Evolutionary conservation across 257 asterid species (phyloP), one percentile per base, ranked within the genome.

Genomic region (Nicotiana attenuata): DNA sequence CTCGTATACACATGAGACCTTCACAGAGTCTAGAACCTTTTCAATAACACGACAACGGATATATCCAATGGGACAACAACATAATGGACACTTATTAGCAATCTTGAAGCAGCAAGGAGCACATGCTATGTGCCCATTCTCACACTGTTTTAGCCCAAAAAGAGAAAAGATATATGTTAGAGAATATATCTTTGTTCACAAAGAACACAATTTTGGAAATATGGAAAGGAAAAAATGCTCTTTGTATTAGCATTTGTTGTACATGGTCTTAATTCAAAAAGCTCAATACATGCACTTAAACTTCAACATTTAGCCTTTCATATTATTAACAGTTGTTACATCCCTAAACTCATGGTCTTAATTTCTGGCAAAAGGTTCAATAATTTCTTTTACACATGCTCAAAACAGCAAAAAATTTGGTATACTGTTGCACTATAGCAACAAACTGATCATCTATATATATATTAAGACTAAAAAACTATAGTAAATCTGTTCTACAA

Each of bases 81-180:
- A 94, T 28, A 73, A 88, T 52, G 92, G 88, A 75, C 98, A 94
- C 86, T 81, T 94, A 86, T 90, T 86, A 78, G 65, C 76, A 85
- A 90, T 82, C 82, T 66, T 89, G 80, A 50, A 47, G 87, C 94
- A 89, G 92, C 98, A 94, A 38, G 94, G 71, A 41, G 89, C 80
- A 53, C 98, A 94, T 60, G 97, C 92, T 85, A 93, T 73, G 75
- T 93, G 98, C 82, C 98, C 98, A 75, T 91, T 91, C 88, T 91
- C 96, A 59, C 98, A 93, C 98, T 93, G 71, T 64, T 64, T 65
- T 77, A 57, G 77, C 31, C 57, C 83, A 81, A 33, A 67, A 84
- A 56, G 59, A 78, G 31, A 83, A 20, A 63, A 78, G 77, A 63
- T 33, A 60, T 5, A 71, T 38, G 76, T 84, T 50, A 91, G 81